Conservation (phyloP, 306 rosid species). For the Citrullus amarus region DNA sequence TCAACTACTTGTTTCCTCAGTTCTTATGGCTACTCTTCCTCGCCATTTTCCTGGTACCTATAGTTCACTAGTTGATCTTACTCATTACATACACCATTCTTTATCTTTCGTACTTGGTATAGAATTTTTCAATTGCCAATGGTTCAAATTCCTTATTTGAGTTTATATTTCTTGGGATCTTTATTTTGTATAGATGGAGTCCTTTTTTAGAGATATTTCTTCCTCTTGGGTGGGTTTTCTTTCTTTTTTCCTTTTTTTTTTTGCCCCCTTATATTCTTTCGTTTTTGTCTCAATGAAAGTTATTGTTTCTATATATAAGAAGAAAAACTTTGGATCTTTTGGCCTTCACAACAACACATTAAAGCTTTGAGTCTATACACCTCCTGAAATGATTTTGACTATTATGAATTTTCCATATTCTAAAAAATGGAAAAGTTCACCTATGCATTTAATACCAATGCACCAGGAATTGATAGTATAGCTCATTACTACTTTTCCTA, state of each 20-base stretch:
- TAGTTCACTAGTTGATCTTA: background rate
- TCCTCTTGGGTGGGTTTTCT: too few species aligned
- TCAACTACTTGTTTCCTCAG: constrained; percentile 62
- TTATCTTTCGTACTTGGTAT: background rate
- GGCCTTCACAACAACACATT: too few species aligned
- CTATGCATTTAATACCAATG: background rate
- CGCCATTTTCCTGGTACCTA: constrained; percentile 67
- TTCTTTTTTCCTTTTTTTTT: too few species aligned
- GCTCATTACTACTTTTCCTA: background rate
- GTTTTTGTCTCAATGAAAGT: too few species aligned
- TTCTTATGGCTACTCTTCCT: constrained; percentile 78
- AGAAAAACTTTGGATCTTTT: too few species aligned
- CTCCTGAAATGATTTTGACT: background rate
- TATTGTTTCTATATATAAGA: too few species aligned
- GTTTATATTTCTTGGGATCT: background rate
- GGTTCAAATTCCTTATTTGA: background rate
- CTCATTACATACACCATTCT: background rate
- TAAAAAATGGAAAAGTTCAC: background rate
- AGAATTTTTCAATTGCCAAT: background rate
- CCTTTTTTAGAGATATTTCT: too few species aligned
- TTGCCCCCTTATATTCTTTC: too few species aligned
- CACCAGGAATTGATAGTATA: background rate
- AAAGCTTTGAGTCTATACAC: too few species aligned
- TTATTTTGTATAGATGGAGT: too few species aligned
- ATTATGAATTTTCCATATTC: background rate